A percentile compares a stretch with the other conserved stretches of the same genome.
phyloP scores from a whole-genome alignment of 805 yeast species.

The Pichia exigua region DNA sequence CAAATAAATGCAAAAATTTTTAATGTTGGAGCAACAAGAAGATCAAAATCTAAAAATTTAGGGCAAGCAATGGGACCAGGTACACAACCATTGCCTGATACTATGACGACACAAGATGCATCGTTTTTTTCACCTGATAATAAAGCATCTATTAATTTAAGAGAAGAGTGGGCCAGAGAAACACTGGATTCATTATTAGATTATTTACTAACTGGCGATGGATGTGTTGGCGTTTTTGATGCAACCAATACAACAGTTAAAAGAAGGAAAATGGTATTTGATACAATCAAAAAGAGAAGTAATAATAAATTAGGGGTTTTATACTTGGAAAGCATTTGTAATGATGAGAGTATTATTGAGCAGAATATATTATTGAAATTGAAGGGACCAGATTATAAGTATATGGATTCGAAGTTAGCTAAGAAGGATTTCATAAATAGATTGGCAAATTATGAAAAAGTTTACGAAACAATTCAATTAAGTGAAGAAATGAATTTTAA shows the following conservation, averaged over 20 bases:
- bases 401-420: slow-evolving; percentile 79
- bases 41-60: slow-evolving; percentile 49
- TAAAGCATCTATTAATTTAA: slow-evolving; percentile 47
- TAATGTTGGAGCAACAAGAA: slow-evolving; percentile 91
- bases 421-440: slow-evolving; percentile 76
- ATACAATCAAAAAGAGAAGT: slow-evolving; percentile 47
- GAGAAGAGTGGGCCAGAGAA: slow-evolving; percentile 96
- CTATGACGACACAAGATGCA: slow-evolving; percentile 53
- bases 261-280: slow-evolving; percentile 54
- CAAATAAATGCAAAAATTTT: slow-evolving; percentile 87
- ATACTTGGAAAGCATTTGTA: slow-evolving; percentile 81
- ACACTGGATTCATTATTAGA: slow-evolving; percentile 79
- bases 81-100: slow-evolving; percentile 49
- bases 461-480: slow-evolving; percentile 77
- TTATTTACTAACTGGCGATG: slow-evolving; percentile 70
- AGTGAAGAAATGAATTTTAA: slow-evolving; percentile 58
- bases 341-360: slow-evolving; percentile 69
- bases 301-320: slow-evolving; percentile 66
- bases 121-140: slow-evolving; percentile 82
- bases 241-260: slow-evolving; percentile 70
- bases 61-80: slow-evolving; percentile 55
- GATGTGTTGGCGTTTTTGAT: slow-evolving; percentile 88
- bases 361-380: slow-evolving; percentile 76
- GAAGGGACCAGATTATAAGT: slow-evolving; percentile 85
- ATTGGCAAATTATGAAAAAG: slow-evolving; percentile 74